These are phyloP conservation scores for Penicillium flavigenum DNA, from an alignment of 495 filamentous ascomycete species.

Conservation along the genomic window DNA sequence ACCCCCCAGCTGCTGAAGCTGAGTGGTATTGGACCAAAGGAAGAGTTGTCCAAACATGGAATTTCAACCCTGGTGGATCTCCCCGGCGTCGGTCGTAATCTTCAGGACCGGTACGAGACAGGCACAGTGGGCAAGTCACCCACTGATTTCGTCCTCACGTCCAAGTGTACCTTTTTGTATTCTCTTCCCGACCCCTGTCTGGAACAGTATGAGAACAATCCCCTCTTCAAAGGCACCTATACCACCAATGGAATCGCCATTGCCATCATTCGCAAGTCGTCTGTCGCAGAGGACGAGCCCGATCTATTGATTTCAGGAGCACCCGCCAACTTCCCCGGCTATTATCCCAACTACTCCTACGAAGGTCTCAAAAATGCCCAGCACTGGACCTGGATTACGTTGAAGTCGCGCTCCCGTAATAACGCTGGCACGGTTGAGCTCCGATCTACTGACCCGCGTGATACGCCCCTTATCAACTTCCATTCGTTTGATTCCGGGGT, in stretches of 20 bases:
- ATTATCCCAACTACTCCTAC: slow-evolving; percentile 37
- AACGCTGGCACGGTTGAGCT: slow-evolving; percentile 53
- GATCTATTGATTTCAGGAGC: slow-evolving; percentile 55
- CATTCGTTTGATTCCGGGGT: slow-evolving; percentile 50
- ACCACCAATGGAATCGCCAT: slow-evolving; percentile 48
- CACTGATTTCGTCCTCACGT: slow-evolving; percentile 44
- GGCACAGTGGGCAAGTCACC: slow-evolving; percentile 47
- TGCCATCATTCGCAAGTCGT: slow-evolving; percentile 44
- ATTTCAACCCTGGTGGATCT: slow-evolving; percentile 56
- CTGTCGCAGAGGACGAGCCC: slow-evolving; percentile 36
- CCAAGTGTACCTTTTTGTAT: slow-evolving; percentile 49
- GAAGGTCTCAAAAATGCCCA: slow-evolving; percentile 27
- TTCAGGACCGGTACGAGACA: slow-evolving; percentile 65
- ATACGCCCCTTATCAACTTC: slow-evolving; percentile 57
- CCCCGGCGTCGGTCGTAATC: slow-evolving; percentile 63
- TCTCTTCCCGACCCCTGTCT: slow-evolving; percentile 49
- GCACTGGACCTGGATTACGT: slow-evolving; percentile 48
- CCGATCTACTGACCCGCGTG: slow-evolving; percentile 47
- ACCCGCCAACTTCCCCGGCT: slow-evolving; percentile 47
- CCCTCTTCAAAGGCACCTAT: slow-evolving; percentile 46
- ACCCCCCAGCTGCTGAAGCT: slow-evolving; percentile 66
- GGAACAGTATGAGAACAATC: slow-evolving; percentile 43
- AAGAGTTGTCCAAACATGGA: slow-evolving; percentile 45
- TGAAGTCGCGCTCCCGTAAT: slow-evolving; percentile 53
- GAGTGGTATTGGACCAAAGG: slow-evolving; percentile 58